These are phyloP conservation scores for Eimeria brunetti DNA, from an alignment of 169 alveolate genomes.

Conservation along the genomic window DNA sequence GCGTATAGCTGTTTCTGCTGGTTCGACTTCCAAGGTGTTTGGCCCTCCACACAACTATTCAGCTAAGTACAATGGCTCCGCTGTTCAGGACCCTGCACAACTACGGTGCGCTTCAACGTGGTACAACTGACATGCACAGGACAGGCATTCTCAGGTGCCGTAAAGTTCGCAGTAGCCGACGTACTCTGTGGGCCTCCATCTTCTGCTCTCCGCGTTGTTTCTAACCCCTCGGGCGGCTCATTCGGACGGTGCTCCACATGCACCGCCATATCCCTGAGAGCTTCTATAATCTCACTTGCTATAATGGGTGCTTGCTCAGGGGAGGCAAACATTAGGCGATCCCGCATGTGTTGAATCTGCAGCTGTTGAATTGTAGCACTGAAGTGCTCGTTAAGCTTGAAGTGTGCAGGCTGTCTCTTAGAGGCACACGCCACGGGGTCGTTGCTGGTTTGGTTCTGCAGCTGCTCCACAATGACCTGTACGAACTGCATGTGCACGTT, in stretches of 20 bases:
- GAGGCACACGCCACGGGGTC: neutral
- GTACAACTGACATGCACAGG: neutral
- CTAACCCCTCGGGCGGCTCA: neutral
- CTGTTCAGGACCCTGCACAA: neutral
- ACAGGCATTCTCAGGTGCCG: neutral
- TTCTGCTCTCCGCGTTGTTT: slow-evolving; percentile 9
- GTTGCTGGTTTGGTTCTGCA: slow-evolving; percentile 24
- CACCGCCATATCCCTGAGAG: slow-evolving; percentile 45
- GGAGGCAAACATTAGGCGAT: slow-evolving; percentile 23
- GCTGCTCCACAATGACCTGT: slow-evolving; percentile 78
- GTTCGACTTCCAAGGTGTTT: neutral
- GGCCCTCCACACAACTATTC: neutral
- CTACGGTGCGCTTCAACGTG: no score
- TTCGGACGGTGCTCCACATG: slow-evolving; percentile 12
- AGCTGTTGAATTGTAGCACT: slow-evolving; percentile 51
- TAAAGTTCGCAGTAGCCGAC: neutral
- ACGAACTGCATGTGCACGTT: slow-evolving; percentile 78
- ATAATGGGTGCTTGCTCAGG: slow-evolving; percentile 6
- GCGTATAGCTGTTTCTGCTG: neutral
- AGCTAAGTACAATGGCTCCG: neutral
- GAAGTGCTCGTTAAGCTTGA: slow-evolving; percentile 36
- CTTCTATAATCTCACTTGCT: slow-evolving; percentile 29
- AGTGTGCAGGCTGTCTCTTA: slow-evolving; percentile 9
- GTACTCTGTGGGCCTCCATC: slow-evolving; percentile 24
- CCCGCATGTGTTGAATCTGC: slow-evolving; percentile 52